These are phyloP conservation scores for Clarireedia paspali DNA, from an alignment of 2,329 filamentous ascomycete genomes.

Conservation along the genomic window DNA sequence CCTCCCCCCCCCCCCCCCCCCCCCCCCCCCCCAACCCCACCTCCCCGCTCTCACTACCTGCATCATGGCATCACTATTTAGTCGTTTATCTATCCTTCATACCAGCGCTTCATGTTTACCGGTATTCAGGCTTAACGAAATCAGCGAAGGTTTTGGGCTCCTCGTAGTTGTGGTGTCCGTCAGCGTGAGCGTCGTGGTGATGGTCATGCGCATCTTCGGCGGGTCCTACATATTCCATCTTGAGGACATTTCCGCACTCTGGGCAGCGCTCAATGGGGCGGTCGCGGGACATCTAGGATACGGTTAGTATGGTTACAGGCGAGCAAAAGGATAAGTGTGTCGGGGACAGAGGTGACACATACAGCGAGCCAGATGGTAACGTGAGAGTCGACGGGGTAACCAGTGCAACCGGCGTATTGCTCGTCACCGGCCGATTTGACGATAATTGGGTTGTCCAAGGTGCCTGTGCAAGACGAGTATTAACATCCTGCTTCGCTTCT, in stretches of 20 bases:
- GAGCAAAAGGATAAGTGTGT: background rate
- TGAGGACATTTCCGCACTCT: constrained; percentile 94
- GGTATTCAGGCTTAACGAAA: constrained; percentile 92
- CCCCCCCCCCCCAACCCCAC: background rate
- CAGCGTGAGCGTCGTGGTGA: constrained; percentile 42
- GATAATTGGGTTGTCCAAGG: constrained; percentile 79
- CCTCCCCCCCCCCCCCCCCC: too few relatives aligned
- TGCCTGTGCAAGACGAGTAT: constrained; percentile 47
- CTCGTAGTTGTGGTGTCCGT: constrained; percentile 52
- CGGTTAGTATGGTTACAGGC: background rate
- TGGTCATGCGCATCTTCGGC: constrained; percentile 53
- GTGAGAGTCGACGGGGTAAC: constrained; percentile 88
- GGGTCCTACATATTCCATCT: constrained; percentile 94
- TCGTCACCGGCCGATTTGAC: constrained; percentile 91
- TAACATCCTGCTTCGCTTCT: background rate
- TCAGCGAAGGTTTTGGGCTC: constrained; percentile 97
- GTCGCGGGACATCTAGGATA: constrained; percentile 65
- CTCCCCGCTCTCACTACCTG: background rate
- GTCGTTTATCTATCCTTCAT: background rate
- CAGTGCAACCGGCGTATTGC: constrained; percentile 96
- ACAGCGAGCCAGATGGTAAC: constrained; percentile 83
- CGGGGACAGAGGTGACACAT: constrained; percentile 23
- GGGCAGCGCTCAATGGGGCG: constrained; percentile 91
- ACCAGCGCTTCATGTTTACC: constrained; percentile 43
- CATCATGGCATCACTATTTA: background rate